Evolutionary conservation across 345 rosid genomes (phyloP), one percentile per base, ranked within the genome.

Genomic region (Aquilaria yunnanensis): DNA sequence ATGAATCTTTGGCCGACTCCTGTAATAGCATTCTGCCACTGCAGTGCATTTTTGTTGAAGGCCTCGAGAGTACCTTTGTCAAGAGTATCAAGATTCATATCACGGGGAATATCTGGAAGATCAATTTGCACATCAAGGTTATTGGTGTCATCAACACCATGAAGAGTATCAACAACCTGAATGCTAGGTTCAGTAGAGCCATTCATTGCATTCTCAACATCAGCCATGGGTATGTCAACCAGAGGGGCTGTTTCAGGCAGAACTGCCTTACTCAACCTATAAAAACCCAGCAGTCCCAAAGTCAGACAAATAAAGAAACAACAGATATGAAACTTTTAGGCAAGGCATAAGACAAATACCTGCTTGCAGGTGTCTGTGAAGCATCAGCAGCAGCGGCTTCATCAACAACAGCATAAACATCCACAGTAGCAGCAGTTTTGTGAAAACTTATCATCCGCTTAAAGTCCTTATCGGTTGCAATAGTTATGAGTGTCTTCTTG

Each of bases 1-100:
- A 77, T 79, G 67, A 93, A 90, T 67, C 98, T 76, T 72, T 93
- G 98, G 54, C 96, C 97, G 37, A 90, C 96, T 14, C 96, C 97
- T 32, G 96, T 90, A 57, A 90, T 90, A 32, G 90, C 81, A 79
- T 83, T 79, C 80, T 93, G 97, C 97, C 98, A 93, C 63, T 83
- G 94, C 72, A 83, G 90, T 14, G 92, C 90, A 71, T 80, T 83
- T 64, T 86, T 87, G 54, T 37, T 37, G 76, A 83, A 68, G 83
- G 79, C 75, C 82, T 85, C 70, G 8, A 37, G 43, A 37, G 43
- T 4, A 37, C 84, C 91, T 59, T 66, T 77, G 33, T 61, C 75
- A 12, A 83, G 71, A 72, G 68, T 71, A 37, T 73, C 58, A 45
- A 69, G 75, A 43, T 91, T 73, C 64, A 81, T 67, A 55, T 80